A percentile compares a stretch with the other conserved stretches of the same genome.
These are phyloP conservation scores for Saccharum spontaneum DNA, from an alignment of 176 grass and related monocot genomes.

Conservation along the genomic window DNA sequence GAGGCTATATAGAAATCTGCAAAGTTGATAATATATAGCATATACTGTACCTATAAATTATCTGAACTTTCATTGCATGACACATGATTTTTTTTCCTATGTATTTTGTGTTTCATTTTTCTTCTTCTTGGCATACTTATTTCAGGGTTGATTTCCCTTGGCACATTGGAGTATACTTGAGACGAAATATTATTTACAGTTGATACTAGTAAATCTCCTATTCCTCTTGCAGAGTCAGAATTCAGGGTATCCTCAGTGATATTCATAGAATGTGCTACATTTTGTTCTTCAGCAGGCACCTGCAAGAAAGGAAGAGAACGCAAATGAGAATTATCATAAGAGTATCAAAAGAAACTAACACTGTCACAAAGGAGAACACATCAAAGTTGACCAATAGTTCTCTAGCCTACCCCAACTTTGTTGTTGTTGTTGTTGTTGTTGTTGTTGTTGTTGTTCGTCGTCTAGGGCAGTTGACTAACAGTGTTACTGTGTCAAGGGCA, in stretches of 20 bases:
- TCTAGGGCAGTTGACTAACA: not conserved
- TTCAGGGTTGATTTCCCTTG: conserved; percentile 20
- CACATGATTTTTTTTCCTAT: conserved; percentile 24
- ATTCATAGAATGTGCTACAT: not conserved
- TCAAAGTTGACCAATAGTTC: not conserved
- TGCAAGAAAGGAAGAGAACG: not conserved
- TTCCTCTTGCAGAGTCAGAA: conserved; percentile 19
- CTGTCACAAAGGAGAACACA: conserved; percentile 13
- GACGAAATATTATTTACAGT: conserved; percentile 10
- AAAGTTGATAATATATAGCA: conserved; percentile 12
- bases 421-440: no score
- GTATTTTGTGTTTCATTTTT: conserved; percentile 38
- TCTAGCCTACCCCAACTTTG: no score
- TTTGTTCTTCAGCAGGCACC: conserved; percentile 35
- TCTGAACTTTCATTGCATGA: conserved; percentile 23
- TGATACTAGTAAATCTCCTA: conserved; percentile 24
- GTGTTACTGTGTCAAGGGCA: not conserved
- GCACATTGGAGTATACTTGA: conserved; percentile 7
- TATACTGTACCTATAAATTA: conserved; percentile 40
- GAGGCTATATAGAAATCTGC: conserved; percentile 15
- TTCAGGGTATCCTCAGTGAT: conserved; percentile 3
- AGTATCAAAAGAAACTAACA: conserved; percentile 21
- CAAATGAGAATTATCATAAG: not conserved
- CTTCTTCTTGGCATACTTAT: conserved; percentile 37
- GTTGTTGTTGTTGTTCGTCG: no score